These are phyloP conservation scores for Amorphotheca resinae DNA, from an alignment of 495 filamentous ascomycete species.

Conservation along the genomic window DNA sequence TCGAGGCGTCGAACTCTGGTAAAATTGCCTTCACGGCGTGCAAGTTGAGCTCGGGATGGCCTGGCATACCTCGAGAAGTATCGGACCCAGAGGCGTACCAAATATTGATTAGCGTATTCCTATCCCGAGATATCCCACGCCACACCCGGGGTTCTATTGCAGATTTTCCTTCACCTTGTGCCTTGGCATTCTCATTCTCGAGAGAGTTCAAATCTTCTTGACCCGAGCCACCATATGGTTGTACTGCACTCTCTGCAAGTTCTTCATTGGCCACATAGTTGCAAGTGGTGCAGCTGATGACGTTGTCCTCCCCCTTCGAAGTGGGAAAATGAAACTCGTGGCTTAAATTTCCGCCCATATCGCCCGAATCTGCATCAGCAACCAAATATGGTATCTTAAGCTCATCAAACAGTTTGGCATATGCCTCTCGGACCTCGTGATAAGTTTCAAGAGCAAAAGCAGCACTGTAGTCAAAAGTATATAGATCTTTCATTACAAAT, in stretches of 20 bases:
- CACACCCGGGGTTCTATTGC: conserved; percentile 29
- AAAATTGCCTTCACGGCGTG: conserved; percentile 57
- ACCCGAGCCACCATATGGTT: background rate
- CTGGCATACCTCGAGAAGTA: conserved; percentile 9
- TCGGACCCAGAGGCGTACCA: conserved; percentile 39
- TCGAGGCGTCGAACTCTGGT: conserved; percentile 58
- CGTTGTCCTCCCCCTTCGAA: conserved; percentile 71
- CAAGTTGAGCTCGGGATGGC: conserved; percentile 45
- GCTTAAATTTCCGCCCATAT: conserved; percentile 84
- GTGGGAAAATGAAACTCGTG: conserved; percentile 88
- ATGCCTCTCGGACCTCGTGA: conserved; percentile 52
- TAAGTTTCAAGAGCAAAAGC: conserved; percentile 67
- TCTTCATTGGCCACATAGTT: conserved; percentile 78
- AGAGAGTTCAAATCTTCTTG: background rate
- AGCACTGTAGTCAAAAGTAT: conserved; percentile 73
- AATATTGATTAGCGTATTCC: conserved; percentile 49
- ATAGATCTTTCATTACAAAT: conserved; percentile 97
- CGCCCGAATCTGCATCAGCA: conserved; percentile 85
- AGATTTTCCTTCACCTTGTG: background rate
- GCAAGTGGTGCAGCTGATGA: conserved; percentile 65
- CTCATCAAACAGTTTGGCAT: conserved; percentile 64
- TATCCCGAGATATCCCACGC: conserved; percentile 59
- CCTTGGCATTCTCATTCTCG: background rate
- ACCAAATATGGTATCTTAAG: conserved; percentile 73
- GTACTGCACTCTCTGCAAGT: conserved; percentile 35